These are phyloP conservation scores for Limnanthes douglasii DNA, from an alignment of 345 rosid genomes.

Conservation along the genomic window DNA sequence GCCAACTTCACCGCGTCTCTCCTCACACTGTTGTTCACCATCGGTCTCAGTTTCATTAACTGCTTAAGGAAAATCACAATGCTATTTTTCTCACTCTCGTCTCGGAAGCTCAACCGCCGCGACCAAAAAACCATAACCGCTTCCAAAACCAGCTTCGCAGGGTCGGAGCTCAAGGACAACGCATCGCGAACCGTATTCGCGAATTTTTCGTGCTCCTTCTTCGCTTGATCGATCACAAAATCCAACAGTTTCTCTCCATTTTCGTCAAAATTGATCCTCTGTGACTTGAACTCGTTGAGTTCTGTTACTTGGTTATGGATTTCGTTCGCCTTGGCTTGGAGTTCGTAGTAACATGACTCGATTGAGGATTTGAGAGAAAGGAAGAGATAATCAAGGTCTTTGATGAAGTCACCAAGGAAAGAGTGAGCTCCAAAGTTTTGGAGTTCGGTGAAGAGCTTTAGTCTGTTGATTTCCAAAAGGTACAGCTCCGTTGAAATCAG, in stretches of 20 bases:
- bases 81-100: constrained; percentile 10
- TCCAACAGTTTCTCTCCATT: neutral
- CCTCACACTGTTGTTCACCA: constrained; percentile 9
- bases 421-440: neutral
- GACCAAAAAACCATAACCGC: constrained; percentile 13
- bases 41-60: constrained; percentile 13
- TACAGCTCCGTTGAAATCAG: neutral
- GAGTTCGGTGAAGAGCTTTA: neutral
- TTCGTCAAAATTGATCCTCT: neutral
- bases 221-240: neutral
- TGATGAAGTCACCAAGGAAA: neutral
- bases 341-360: neutral
- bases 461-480: neutral
- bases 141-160: constrained; percentile 34
- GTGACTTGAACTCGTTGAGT: neutral
- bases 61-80: constrained; percentile 24
- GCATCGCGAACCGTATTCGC: constrained; percentile 4
- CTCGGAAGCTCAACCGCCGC: constrained; percentile 11
- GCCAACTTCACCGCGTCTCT: constrained; percentile 19
- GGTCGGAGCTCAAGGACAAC: constrained; percentile 11
- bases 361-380: neutral
- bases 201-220: constrained; percentile 7
- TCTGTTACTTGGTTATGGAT: neutral
- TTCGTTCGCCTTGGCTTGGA: neutral
- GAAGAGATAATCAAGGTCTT: neutral